Evolutionary conservation across 2,329 filamentous ascomycete species (phyloP).

Genomic region (Scytalidium sp.): DNA sequence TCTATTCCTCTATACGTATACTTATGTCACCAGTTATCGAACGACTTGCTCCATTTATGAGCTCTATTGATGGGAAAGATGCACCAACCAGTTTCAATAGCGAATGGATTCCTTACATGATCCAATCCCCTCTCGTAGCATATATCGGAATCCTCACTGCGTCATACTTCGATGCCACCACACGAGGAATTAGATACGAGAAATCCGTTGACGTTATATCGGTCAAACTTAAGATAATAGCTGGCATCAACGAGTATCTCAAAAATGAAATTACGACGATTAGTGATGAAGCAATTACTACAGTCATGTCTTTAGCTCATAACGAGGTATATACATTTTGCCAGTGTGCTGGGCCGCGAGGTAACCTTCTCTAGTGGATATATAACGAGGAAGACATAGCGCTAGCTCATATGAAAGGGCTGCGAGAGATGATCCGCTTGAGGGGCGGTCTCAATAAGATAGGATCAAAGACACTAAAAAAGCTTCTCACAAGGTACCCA

Average conservation of each 20-base stretch:
- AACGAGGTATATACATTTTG: conserved; percentile 23
- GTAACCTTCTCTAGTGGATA: not conserved
- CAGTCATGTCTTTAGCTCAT: conserved; percentile 27
- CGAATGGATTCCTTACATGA: conserved; percentile 27
- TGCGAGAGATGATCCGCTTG: conserved; percentile 26
- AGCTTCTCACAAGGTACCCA: not conserved
- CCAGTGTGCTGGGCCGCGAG: conserved; percentile 2
- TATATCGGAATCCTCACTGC: conserved; percentile 28
- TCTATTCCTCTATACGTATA: not conserved
- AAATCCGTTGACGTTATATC: conserved; percentile 24
- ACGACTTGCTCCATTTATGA: conserved; percentile 28
- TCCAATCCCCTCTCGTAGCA: conserved; percentile 28
- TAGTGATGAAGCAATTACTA: conserved; percentile 24
- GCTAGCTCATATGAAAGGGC: conserved; percentile 27
- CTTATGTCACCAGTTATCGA: conserved; percentile 15
- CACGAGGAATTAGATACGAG: conserved; percentile 15
- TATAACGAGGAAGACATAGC: conserved; percentile 26
- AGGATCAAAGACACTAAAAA: not conserved
- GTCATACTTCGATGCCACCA: conserved; percentile 25
- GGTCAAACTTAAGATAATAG: conserved; percentile 23
- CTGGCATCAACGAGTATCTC: conserved; percentile 25
- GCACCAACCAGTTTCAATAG: conserved; percentile 19
- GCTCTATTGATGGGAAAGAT: conserved; percentile 27
- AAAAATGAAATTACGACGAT: conserved; percentile 14
- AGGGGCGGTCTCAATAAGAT: conserved; percentile 23